These are phyloP conservation scores for Litsea cubeba DNA, from an alignment of 164 flowering plant genomes.

Conservation along the genomic window DNA sequence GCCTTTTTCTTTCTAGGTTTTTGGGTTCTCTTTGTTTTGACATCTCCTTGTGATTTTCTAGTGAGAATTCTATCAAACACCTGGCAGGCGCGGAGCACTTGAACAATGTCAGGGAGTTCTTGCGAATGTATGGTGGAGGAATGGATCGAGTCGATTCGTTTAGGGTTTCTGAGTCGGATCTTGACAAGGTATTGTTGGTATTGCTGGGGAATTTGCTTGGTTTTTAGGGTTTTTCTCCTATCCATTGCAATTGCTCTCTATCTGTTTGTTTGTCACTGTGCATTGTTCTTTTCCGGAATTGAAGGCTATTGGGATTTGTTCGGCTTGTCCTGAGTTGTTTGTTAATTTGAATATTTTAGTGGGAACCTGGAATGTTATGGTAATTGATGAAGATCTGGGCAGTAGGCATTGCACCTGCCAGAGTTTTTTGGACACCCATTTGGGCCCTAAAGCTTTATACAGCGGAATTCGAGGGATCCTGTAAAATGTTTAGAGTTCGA, in stretches of 20 bases:
- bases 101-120: conserved; percentile 60
- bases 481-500: too few species aligned
- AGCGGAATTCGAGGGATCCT: too few species aligned
- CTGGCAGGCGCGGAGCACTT: conserved; percentile 64
- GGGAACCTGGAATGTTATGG: too few species aligned
- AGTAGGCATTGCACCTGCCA: too few species aligned
- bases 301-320: not conserved
- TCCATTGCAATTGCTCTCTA: not conserved
- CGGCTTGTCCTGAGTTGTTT: not conserved
- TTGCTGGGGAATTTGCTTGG: not conserved
- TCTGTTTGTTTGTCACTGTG: not conserved
- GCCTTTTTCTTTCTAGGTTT: not conserved
- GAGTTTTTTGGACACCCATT: too few species aligned
- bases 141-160: conserved; percentile 53
- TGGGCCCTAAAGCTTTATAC: too few species aligned
- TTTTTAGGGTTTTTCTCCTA: not conserved
- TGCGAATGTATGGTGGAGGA: conserved; percentile 72
- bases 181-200: conserved; percentile 42
- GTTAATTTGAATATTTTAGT: too few species aligned
- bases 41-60: conserved; percentile 11
- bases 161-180: conserved; percentile 51
- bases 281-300: not conserved
- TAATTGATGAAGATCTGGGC: too few species aligned
- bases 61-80: conserved; percentile 68
- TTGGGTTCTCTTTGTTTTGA: not conserved